Conservation (phyloP, 164 flowering plant genomes). For the Umbellularia californica region DNA sequence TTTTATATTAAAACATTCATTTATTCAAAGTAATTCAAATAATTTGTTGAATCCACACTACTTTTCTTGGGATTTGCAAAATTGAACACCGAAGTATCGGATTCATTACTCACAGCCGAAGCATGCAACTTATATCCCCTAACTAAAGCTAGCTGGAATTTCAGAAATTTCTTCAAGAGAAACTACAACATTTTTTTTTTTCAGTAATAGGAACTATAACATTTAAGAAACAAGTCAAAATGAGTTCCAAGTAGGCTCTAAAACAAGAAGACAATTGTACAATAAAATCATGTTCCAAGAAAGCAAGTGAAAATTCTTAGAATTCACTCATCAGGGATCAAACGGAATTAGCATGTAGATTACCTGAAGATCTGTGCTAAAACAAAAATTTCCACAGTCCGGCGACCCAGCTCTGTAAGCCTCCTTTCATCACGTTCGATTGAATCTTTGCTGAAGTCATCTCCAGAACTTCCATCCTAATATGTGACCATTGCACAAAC, state of each 20-base stretch:
- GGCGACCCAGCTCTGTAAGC: constrained; percentile 91
- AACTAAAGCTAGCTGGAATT: not conserved
- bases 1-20: too few relatives aligned
- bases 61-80: too few relatives aligned
- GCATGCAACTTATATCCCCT: too few relatives aligned
- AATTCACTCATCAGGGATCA: not conserved
- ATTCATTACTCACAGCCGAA: too few relatives aligned
- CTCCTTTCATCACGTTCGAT: constrained; percentile 97
- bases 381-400: constrained; percentile 93
- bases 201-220: not conserved
- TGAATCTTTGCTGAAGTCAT: constrained; percentile 83
- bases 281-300: not conserved
- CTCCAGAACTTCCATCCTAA: constrained; percentile 88
- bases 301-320: not conserved
- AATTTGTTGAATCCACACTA: too few relatives aligned
- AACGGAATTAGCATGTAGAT: not conserved
- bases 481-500: not conserved
- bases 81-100: too few relatives aligned
- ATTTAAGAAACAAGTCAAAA: too few relatives aligned
- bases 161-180: not conserved
- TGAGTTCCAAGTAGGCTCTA: not conserved
- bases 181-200: too few relatives aligned
- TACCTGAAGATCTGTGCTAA: constrained; percentile 94
- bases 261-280: not conserved
- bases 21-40: too few relatives aligned